These are phyloP conservation scores for Globisporangium abappressorium DNA, from an alignment of 352 stramenopile genomes.

Conservation along the genomic window DNA sequence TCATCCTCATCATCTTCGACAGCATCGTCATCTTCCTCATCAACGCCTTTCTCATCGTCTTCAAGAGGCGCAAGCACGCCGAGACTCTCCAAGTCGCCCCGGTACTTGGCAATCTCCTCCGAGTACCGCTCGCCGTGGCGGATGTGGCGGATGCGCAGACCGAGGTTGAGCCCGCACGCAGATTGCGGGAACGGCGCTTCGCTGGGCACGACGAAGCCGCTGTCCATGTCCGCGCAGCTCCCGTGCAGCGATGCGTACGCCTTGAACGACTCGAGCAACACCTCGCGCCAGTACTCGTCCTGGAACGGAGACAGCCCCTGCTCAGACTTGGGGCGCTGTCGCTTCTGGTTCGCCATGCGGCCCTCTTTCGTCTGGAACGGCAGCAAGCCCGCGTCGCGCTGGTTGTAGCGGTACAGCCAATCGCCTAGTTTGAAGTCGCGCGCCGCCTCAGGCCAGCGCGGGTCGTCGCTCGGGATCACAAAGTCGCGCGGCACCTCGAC, in stretches of 20 bases:
- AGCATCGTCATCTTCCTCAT: background rate
- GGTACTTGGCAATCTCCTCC: conserved; percentile 60
- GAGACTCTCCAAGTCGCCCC: conserved; percentile 29
- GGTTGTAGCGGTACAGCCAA: conserved; percentile 72
- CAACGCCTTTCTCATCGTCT: background rate
- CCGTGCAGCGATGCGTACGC: conserved; percentile 46
- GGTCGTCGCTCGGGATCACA: conserved; percentile 68
- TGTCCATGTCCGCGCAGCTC: conserved; percentile 55
- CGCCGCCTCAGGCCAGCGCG: conserved; percentile 82
- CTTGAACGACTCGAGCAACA: conserved; percentile 61
- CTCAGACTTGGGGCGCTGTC: conserved; percentile 13
- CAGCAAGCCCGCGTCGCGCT: conserved; percentile 32
- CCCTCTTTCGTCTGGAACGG: conserved; percentile 41
- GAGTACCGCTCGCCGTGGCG: conserved; percentile 63
- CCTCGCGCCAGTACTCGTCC: conserved; percentile 73
- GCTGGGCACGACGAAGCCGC: conserved; percentile 55
- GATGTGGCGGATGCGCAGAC: conserved; percentile 62
- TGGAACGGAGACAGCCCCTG: conserved; percentile 39
- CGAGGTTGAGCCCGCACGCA: conserved; percentile 71
- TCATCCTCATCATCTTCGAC: background rate
- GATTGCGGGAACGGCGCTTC: conserved; percentile 50
- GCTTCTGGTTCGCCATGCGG: conserved; percentile 15
- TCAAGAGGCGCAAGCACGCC: conserved; percentile 6
- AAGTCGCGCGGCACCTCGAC: conserved; percentile 55
- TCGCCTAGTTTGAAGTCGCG: conserved; percentile 86